Evolutionary conservation across 495 filamentous ascomycete species (phyloP).

Genomic region (Arthonia radiata): DNA sequence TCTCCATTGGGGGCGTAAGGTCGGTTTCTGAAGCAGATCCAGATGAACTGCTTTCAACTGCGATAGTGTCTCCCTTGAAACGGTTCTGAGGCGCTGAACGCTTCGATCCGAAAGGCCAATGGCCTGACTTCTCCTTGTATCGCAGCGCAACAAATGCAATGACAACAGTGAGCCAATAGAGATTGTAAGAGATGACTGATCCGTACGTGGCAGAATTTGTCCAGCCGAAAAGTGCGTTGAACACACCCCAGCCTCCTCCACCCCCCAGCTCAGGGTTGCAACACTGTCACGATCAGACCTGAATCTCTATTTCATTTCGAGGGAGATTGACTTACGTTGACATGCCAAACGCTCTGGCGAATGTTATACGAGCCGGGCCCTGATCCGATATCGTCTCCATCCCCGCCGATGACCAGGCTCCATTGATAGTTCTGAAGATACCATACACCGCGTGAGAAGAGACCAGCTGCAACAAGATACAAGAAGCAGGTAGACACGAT

Average conservation of each 20-base stretch:
- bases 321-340: constrained; percentile 36
- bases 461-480: constrained; percentile 65
- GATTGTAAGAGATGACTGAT: constrained; percentile 63
- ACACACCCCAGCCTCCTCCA: constrained; percentile 72
- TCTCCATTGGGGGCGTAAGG: no score
- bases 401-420: constrained; percentile 42
- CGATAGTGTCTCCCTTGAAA: no score
- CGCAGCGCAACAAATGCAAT: constrained; percentile 32
- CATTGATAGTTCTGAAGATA: constrained; percentile 38
- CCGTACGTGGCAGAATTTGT: constrained; percentile 70
- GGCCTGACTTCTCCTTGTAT: constrained; percentile 41
- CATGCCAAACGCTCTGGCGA: constrained; percentile 64
- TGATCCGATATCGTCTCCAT: constrained; percentile 45
- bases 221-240: constrained; percentile 71
- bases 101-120: constrained; percentile 41
- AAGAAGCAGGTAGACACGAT: constrained; percentile 61
- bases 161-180: constrained; percentile 61
- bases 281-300: constrained; percentile 24
- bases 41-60: no score
- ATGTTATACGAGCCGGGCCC: constrained; percentile 83
- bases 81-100: no score
- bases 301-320: neutral
- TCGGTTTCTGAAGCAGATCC: no score
- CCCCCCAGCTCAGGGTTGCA: constrained; percentile 48
- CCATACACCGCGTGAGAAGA: constrained; percentile 59